phyloP scores from a whole-genome alignment of 345 rosid species.

The Dovyalis caffra region DNA sequence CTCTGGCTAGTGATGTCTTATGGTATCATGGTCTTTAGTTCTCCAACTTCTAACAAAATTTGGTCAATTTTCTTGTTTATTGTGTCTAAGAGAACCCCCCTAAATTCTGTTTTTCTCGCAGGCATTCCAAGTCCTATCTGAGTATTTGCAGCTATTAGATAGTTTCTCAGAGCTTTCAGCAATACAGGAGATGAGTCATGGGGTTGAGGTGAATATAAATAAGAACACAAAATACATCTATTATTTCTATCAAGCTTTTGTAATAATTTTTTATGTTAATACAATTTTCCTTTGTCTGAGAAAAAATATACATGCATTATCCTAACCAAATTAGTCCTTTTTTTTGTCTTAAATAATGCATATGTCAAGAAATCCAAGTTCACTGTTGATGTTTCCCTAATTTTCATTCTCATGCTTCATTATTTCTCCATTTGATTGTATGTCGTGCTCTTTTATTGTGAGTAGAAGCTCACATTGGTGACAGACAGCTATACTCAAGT shows the following conservation, averaged over 20 bases:
- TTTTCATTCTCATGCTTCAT: constrained; percentile 7
- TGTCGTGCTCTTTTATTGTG: constrained; percentile 8
- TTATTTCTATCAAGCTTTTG: neutral
- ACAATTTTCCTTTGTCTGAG: neutral
- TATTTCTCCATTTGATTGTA: neutral
- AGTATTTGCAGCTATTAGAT: constrained; percentile 92
- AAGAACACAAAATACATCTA: constrained; percentile 7
- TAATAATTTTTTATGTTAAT: neutral
- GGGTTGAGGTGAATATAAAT: constrained; percentile 73
- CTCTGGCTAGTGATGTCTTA: neutral
- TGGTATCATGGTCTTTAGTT: neutral
- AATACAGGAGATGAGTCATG: constrained; percentile 89
- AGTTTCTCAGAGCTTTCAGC: constrained; percentile 84
- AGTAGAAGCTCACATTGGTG: constrained; percentile 1
- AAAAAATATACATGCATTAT: neutral
- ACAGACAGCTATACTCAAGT: constrained; percentile 10
- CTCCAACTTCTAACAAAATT: neutral
- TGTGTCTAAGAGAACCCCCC: constrained; percentile 12
- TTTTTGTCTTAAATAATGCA: neutral
- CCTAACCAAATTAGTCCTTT: neutral
- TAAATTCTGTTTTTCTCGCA: constrained; percentile 32
- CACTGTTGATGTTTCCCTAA: neutral
- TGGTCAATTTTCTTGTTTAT: neutral
- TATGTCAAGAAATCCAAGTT: neutral
- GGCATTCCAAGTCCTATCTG: constrained; percentile 98